Evolutionary conservation across 768 basidiomycete species (phyloP), one percentile per base, ranked within the genome.

Genomic region (Tulasnella sp.): DNA sequence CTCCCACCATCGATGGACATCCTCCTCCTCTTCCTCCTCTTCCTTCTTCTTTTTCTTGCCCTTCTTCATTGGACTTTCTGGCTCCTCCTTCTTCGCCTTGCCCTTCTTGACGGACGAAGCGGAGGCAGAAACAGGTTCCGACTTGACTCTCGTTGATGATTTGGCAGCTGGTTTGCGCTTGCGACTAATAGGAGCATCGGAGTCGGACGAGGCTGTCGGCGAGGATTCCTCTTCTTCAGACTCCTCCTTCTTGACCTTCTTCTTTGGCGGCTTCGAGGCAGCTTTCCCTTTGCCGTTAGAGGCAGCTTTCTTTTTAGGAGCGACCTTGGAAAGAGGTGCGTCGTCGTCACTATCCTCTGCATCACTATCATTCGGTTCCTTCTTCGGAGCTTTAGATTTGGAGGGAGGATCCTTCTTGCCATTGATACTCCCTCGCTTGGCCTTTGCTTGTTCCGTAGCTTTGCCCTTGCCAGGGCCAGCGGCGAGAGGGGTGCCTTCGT

Each of bases 1-100:
- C 83, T 96, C 93, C 97, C 96, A 98, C 94, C 95, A 97, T 81
- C 90, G 89, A 85, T 90, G 95, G 73, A 91, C 88, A 79, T 90
- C 91, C 78, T 92, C 92, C 77, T 91, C 89, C 80, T 90, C 90
- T 79, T 93, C 89, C 83, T 90, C 87, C 83, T 91, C 87, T 83
- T 91, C 90, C 81, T 79, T 86, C 79, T 92, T 89, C 83, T 90
- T 87, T 82, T 91, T 90, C 82, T 79, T 83, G 82, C 87, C 87
- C 81, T 86, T 89, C 68, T 85, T 84, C 38, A 82, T 84, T 81
- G 81, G 80, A n/a, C 78, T 80, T 7, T 24, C 56, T 21, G 80
- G 80, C 48, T 88, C 87, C 81, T 91, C 90, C 82, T 89, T 87
- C 84, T 89, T 93, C 46, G 71, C 80, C 75, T 82, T 82, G 52